A percentile compares a stretch with the other conserved stretches of the same genome.
Conservation (phyloP, 2,329 filamentous ascomycete genomes). For the Pseudopithomyces chartarum region DNA sequence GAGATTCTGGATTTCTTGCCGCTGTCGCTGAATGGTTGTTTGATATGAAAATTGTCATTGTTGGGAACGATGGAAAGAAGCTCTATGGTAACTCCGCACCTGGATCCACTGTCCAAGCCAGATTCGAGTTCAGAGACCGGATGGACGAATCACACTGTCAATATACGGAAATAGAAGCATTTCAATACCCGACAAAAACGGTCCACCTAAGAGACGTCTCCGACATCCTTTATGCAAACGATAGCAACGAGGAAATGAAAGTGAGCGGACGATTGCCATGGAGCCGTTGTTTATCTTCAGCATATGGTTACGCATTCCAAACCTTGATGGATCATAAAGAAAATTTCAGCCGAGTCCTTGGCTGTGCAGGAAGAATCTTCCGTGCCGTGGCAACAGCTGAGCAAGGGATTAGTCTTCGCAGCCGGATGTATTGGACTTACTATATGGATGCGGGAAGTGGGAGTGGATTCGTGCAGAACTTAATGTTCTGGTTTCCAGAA, state of each 20-base stretch:
- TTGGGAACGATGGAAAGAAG: background rate
- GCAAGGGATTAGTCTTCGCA: background rate
- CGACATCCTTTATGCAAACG: background rate
- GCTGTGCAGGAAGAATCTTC: slow-evolving; percentile 5
- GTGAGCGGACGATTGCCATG: background rate
- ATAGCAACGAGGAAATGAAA: background rate
- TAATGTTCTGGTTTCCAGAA: slow-evolving; percentile 5
- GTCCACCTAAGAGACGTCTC: background rate
- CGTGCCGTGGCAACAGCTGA: slow-evolving; percentile 1
- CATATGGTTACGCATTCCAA: background rate
- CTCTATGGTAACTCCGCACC: background rate
- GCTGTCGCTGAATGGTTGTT: slow-evolving; percentile 5
- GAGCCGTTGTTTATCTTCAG: background rate
- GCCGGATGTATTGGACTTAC: background rate
- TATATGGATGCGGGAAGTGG: slow-evolving; percentile 1
- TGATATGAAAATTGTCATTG: slow-evolving; percentile 3
- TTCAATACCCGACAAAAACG: background rate
- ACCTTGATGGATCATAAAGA: background rate
- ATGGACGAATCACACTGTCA: background rate
- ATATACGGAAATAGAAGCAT: background rate
- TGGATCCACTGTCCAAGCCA: background rate
- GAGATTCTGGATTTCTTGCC: slow-evolving; percentile 1
- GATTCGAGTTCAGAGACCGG: background rate
- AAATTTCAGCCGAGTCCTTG: background rate
- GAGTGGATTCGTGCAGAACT: background rate